phyloP scores from a whole-genome alignment of 345 rosid genomes.

The Lenwebbia sp. region DNA sequence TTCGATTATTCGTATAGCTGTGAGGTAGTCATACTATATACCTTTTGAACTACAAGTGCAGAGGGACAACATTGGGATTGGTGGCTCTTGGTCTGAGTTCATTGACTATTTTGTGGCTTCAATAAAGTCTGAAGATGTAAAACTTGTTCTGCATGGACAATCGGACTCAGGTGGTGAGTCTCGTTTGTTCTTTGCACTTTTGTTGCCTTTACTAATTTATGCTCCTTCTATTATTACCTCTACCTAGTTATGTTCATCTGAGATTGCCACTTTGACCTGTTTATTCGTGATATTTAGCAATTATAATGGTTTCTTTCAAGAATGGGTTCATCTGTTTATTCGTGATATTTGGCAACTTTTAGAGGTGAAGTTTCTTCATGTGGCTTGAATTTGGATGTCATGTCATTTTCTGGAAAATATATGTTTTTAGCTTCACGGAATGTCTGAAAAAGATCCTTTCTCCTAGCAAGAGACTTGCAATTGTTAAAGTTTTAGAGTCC shows the following conservation, averaged over 20 bases:
- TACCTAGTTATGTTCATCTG: background rate
- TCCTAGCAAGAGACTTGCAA: background rate
- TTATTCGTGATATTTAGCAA: background rate
- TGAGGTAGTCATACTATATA: background rate
- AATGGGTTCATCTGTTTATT: background rate
- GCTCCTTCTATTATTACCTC: background rate
- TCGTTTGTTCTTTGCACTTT: background rate
- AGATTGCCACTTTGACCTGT: background rate
- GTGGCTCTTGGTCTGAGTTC: slow-evolving; percentile 84
- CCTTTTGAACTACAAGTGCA: slow-evolving; percentile 15
- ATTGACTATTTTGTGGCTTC: slow-evolving; percentile 59
- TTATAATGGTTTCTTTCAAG: background rate
- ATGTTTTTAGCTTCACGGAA: background rate
- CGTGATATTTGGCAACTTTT: background rate
- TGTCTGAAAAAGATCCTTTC: background rate
- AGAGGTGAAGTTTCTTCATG: background rate
- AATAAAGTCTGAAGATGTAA: slow-evolving; percentile 55
- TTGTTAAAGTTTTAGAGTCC: background rate
- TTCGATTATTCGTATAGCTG: background rate
- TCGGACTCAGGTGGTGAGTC: slow-evolving; percentile 28
- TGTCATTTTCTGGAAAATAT: background rate
- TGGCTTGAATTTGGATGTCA: background rate
- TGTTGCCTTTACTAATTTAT: background rate
- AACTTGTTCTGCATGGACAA: slow-evolving; percentile 45
- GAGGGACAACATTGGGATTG: slow-evolving; percentile 77